Base-by-base conservation (phyloP, 2,329 filamentous ascomycete species). In the Cercospora berteroae region DNA sequence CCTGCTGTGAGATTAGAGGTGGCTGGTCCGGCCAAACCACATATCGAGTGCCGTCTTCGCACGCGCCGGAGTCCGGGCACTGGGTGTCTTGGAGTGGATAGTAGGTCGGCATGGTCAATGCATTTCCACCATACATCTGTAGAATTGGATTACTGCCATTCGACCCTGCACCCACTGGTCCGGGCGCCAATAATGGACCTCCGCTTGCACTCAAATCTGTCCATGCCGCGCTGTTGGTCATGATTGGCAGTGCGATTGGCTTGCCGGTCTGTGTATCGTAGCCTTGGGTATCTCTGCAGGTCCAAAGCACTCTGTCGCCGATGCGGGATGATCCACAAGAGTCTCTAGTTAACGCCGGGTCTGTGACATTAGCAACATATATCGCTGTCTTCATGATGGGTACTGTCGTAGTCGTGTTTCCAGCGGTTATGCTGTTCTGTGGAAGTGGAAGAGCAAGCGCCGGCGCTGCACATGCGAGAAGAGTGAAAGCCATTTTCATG, bases 201-300 rank as follows among this genome's bases (percentile, higher is more conserved):
- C 67, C 68, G 16, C 20, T 27, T 16, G 59, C 3, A 29, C 64
- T 56, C 31, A 73, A 61, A 23, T 73, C 57, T 7, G 69, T 71
- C 73, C 73, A 74, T 23, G 70, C 69, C 8, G 69, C 72, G 13
- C 68, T 68, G 39, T 71, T 74, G 52, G 67, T 66, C n/a, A 73
- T 64, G 10, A 74, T 64, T 3, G 72, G 68, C 2, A 69, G 33
- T 20, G 55, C 16, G 10, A 64, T 62, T 16, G 50, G 42, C 50
- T 58, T 65, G 50, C 60, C 52, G 27, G 68, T 36, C 13, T 62
- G 16, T 16, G 65, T 31, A 60, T 57, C 33, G 55, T 70, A 73
- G 4, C 50, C 44, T 39, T 66, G 63, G 12, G 72, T 74, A 27
- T 74, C 73, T 64, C 73, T 66, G 65, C 73, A 74, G 23, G 73